These are phyloP conservation scores for Pythium dissimile DNA, from an alignment of 352 stramenopile species.

Conservation along the genomic window DNA sequence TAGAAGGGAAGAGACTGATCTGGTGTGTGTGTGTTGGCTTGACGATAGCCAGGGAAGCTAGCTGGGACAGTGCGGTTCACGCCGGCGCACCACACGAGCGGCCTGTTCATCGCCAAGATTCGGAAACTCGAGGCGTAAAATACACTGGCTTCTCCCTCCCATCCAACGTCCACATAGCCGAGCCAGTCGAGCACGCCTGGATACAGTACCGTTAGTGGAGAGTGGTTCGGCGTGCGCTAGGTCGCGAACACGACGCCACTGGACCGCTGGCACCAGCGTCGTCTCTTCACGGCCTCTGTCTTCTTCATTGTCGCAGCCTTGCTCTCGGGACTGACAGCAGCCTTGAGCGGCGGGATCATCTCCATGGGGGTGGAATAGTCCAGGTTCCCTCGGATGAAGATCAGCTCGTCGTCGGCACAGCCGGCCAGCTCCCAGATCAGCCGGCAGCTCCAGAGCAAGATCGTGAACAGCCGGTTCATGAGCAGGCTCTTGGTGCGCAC, in stretches of 20 bases:
- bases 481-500: conserved; percentile 38
- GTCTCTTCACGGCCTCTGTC: too few species aligned
- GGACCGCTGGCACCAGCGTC: not conserved
- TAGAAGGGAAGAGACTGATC: not conserved
- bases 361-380: conserved; percentile 47
- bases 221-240: too few species aligned
- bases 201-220: too few species aligned
- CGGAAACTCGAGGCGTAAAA: conserved; percentile 19
- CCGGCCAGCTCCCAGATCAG: conserved; percentile 30
- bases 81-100: conserved; percentile 61
- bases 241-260: not conserved
- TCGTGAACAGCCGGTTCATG: conserved; percentile 39
- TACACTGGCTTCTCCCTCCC: not conserved
- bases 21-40: too few species aligned
- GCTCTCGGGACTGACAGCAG: not conserved
- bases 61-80: conserved; percentile 66
- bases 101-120: conserved; percentile 72
- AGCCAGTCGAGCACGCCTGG: too few species aligned
- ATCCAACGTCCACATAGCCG: too few species aligned
- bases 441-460: conserved; percentile 39
- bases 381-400: conserved; percentile 33
- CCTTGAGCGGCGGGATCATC: conserved; percentile 28
- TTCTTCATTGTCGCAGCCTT: not conserved
- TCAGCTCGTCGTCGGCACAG: conserved; percentile 34
- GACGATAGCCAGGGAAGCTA: conserved; percentile 34